A percentile compares a stretch with the other conserved stretches of the same genome.
phyloP scores from a whole-genome alignment of 495 filamentous ascomycete genomes.

The Hypoxylon lienhwacheense region DNA sequence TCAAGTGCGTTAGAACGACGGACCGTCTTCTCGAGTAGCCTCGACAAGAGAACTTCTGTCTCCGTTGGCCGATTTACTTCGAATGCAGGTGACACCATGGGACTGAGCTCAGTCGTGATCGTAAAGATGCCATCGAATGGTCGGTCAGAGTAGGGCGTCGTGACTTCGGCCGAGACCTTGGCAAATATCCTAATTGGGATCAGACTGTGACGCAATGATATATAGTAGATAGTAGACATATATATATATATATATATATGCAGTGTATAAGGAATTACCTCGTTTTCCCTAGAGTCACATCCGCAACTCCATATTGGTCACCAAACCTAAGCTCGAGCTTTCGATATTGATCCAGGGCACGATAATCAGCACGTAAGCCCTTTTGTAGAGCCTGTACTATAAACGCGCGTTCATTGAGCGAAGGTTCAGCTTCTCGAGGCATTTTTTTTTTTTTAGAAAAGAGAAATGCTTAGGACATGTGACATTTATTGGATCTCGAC shows the following conservation, averaged over 20 bases:
- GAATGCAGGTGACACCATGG: constrained; percentile 91
- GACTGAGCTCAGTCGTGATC: constrained; percentile 84
- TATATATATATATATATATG: background rate
- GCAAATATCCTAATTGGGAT: constrained; percentile 66
- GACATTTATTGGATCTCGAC: constrained; percentile 7
- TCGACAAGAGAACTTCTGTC: constrained; percentile 78
- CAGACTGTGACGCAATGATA: background rate
- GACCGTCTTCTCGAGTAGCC: constrained; percentile 87
- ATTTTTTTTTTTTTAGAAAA: constrained; percentile 59
- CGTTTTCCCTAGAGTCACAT: constrained; percentile 88
- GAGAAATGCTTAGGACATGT: constrained; percentile 8
- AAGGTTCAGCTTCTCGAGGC: constrained; percentile 87
- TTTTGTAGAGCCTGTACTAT: constrained; percentile 74
- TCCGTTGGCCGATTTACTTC: constrained; percentile 81
- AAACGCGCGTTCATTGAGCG: constrained; percentile 76
- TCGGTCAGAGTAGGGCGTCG: constrained; percentile 79
- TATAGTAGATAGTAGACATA: background rate
- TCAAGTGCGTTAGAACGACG: constrained; percentile 89
- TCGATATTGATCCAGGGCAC: constrained; percentile 75
- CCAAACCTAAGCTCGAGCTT: constrained; percentile 77
- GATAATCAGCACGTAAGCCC: constrained; percentile 78
- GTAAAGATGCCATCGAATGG: constrained; percentile 94
- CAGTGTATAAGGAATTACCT: constrained; percentile 55
- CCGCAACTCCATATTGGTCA: constrained; percentile 86
- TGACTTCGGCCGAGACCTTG: constrained; percentile 84